Evolutionary conservation across 331 rosid genomes (phyloP), one percentile per base, ranked within the genome.

Genomic region (Quercus lobata): DNA sequence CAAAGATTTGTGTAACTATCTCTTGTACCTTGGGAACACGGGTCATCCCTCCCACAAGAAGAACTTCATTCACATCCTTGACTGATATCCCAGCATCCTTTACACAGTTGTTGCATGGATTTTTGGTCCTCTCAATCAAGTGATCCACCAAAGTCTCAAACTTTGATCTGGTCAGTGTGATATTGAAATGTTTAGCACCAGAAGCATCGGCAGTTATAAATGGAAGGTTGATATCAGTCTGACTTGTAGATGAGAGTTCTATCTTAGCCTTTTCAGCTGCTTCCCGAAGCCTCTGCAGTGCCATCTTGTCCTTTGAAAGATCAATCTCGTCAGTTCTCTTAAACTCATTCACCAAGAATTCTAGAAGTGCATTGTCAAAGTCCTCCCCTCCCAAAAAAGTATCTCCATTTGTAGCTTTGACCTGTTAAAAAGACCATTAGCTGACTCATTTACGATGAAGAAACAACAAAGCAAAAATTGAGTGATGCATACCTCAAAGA

Each of bases 251-350:
- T 19, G 97, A 93, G 24, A 93, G 83, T 78, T 93, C 98, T 79
- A 93, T 93, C 84, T 93, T 93, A 2, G 98, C 97, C 82, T 93
- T 93, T 86, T 93, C 98, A 54, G 97, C 97, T 56, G 98, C 97
- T 85, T 93, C 98, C 29, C 95, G 84, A 68, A 93, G 97, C 81
- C 98, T 93, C 86, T 93, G 98, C 89, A 93, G 76, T 25, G 98
- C 98, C 57, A 93, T 97, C 83, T 73, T 88, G 80, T 93, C 98
- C 82, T 91, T 91, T 10, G 97, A 75, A 57, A 93, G 93, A 77
- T 93, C 98, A 74, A 93, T 93, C 5, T 83, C 68, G 75, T 93
- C 98, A 0, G 85, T 84, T 72, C 89, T 88, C 83, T 91, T 93
- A 83, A 91, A 91, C 76, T 93, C 98, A 4, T 76, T 90, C 83